Base-by-base conservation (phyloP, 371 early-diverging fungal species). In the Mortierella sp. region DNA sequence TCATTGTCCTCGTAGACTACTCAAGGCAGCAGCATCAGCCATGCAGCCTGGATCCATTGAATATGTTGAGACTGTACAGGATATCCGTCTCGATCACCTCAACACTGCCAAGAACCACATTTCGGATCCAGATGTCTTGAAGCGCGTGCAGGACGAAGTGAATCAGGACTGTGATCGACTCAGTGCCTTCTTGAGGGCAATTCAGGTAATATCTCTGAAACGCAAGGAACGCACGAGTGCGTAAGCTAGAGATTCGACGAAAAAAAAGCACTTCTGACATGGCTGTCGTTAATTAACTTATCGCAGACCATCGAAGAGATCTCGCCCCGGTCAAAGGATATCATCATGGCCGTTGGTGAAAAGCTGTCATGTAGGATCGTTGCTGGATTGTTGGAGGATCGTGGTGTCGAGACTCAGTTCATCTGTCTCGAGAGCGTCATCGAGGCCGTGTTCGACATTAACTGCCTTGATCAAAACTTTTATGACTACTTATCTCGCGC, bases 281-380 rank as follows among this genome's bases (percentile, higher is more conserved):
- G n/a, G n/a, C n/a, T n/a, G n/a, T n/a, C n/a, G n/a, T n/a, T n/a
- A n/a, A n/a, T n/a, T n/a, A n/a, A 3, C 21, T 2, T 24, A 9
- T 17, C 44, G 26, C 75, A 92, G 81, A 90, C 95, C 50, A 96
- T 99, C 67, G 93, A 94, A 60, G 99, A 99, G 76, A 92, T 97
- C 19, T 96, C 97, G 28, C 95, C 96, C 27, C 84, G 94, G 53
- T 96, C 97, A 2, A 84, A 91, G 62, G 99, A 99, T 82, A 87
- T 95, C 62, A 96, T 99, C 55, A 89, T 99, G 58, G 93, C 95
- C 50, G 87, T 88, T 21, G 99, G 99, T 50, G 99, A 99, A 82
- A 93, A 91, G 72, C 81, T 99, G n/a, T 88, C 96, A 9, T 96
- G 97, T 56, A 83, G 90, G 58, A 88, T 95, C 48, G 93, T 98